Percentiles rank a stretch among this genome's conserved stretches.
phyloP scores from a whole-genome alignment of 306 rosid species.

The Cajanus cajan region DNA sequence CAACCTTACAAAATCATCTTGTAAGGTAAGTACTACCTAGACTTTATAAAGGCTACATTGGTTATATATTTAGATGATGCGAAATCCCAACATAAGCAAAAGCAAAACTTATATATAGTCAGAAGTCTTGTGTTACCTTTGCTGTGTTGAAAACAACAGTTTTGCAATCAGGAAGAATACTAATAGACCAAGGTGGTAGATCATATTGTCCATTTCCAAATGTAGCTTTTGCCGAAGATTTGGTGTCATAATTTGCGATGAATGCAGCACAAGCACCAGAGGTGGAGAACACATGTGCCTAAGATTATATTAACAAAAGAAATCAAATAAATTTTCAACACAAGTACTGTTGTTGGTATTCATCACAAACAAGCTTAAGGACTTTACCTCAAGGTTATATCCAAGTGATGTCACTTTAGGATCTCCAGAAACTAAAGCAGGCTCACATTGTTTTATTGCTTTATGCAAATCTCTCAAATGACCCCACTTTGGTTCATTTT shows the following conservation, averaged over 20 bases:
- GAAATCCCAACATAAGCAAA: background rate
- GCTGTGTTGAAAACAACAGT: slow-evolving; percentile 79
- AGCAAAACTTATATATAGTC: background rate
- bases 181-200: slow-evolving; percentile 88
- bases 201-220: slow-evolving; percentile 58
- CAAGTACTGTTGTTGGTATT: background rate
- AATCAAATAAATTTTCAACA: slow-evolving; percentile 18
- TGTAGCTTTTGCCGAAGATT: slow-evolving; percentile 45
- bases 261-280: slow-evolving; percentile 77
- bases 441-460: slow-evolving; percentile 64
- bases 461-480: slow-evolving; percentile 75
- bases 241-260: slow-evolving; percentile 66
- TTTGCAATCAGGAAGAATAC: slow-evolving; percentile 84
- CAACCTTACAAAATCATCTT: background rate
- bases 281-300: slow-evolving; percentile 69
- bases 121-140: slow-evolving; percentile 46
- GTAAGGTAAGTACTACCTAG: background rate
- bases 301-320: slow-evolving; percentile 32
- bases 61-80: background rate
- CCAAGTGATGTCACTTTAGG: slow-evolving; percentile 54
- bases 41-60: background rate
- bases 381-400: slow-evolving; percentile 64
- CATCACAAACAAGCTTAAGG: slow-evolving; percentile 16
- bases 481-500: slow-evolving; percentile 68
- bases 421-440: slow-evolving; percentile 65